phyloP scores from a whole-genome alignment of 2,329 filamentous ascomycete genomes.

The Pseudogymnoascus sp. region DNA sequence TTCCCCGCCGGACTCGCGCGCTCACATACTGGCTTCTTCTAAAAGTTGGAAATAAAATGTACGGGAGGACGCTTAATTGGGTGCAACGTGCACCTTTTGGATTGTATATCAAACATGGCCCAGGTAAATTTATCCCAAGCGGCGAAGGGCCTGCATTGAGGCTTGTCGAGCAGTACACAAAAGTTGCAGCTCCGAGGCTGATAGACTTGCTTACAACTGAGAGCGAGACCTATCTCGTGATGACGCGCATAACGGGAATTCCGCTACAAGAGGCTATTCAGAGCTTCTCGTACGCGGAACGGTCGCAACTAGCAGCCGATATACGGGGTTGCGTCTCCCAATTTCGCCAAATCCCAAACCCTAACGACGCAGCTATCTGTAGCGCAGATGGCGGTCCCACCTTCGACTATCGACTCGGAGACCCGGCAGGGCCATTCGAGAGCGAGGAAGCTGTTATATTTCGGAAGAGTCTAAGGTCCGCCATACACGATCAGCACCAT shows the following conservation, averaged over 20 bases:
- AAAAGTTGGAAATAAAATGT: neutral
- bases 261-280: neutral
- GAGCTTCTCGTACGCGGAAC: conserved; percentile 10
- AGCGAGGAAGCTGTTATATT: conserved; percentile 6
- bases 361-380: conserved; percentile 5
- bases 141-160: conserved; percentile 7
- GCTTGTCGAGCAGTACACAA: conserved; percentile 9
- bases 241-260: conserved; percentile 10
- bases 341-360: conserved; percentile 10
- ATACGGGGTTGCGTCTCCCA: neutral
- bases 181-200: conserved; percentile 10
- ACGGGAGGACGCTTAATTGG: neutral
- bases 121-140: neutral
- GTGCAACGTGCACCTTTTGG: conserved; percentile 10
- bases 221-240: conserved; percentile 12
- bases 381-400: conserved; percentile 6
- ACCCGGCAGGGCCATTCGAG: conserved; percentile 1
- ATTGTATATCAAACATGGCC: conserved; percentile 12
- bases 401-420: conserved; percentile 12
- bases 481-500: conserved; percentile 1
- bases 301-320: conserved; percentile 1
- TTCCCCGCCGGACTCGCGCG: neutral
- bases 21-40: conserved; percentile 8
- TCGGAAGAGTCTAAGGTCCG: neutral
- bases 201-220: neutral